Conservation (phyloP, 371 early-diverging fungal genomes). For the Capillidium heterosporum region DNA sequence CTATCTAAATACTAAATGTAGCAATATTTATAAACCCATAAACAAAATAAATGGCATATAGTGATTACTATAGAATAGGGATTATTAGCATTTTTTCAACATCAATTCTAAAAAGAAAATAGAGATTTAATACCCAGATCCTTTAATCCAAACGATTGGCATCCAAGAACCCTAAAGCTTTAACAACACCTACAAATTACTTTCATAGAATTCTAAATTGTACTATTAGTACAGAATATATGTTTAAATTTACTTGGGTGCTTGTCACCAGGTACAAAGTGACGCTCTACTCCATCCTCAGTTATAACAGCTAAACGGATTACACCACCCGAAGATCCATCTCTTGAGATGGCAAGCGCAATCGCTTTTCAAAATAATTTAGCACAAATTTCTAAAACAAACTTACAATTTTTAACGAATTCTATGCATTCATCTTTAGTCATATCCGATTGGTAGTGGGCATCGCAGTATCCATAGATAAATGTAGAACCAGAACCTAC, state of each 20-base stretch:
- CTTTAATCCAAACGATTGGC: too few relatives aligned
- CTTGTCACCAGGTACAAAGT: conserved; percentile 79
- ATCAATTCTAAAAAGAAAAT: too few relatives aligned
- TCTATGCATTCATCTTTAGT: conserved; percentile 73
- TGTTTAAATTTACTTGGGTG: conserved; percentile 30
- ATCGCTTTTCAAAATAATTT: conserved; percentile 34
- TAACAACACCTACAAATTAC: too few relatives aligned
- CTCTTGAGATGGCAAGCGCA: conserved; percentile 91
- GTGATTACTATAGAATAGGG: too few relatives aligned
- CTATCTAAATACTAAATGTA: too few relatives aligned
- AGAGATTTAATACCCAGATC: too few relatives aligned
- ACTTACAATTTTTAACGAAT: conserved; percentile 88
- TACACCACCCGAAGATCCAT: conserved; percentile 97
- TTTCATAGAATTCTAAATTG: too few relatives aligned
- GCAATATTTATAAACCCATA: too few relatives aligned
- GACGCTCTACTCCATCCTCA: conserved; percentile 73
- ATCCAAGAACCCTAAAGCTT: too few relatives aligned
- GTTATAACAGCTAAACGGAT: conserved; percentile 94
- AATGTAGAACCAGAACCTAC: conserved; percentile 89
- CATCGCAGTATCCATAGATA: conserved; percentile 98
- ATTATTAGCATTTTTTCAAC: too few relatives aligned
- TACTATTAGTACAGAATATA: too few relatives aligned
- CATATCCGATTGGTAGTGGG: conserved; percentile 72
- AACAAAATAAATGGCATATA: too few relatives aligned
- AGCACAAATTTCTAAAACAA: neutral